Evolutionary conservation across 441 rosid species (phyloP), one percentile per base, ranked within the genome.

Genomic region (Pelargonium fulgidum): DNA sequence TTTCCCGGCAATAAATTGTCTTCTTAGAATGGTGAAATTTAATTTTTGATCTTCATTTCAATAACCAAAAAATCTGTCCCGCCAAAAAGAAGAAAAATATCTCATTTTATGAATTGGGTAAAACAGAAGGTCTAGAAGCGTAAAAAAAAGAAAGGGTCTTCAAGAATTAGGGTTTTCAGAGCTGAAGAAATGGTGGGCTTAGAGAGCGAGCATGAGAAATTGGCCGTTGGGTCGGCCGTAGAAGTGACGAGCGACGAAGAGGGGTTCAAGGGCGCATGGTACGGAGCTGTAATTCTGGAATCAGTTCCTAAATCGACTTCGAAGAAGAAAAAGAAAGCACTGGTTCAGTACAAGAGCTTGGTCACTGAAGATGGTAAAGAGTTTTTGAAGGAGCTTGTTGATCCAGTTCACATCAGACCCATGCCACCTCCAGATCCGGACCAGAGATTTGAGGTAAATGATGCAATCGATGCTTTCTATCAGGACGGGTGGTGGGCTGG

Each of bases 401-500:
- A 80, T 58, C 76, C 75, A 8, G 65, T 70, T 65, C 36, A 68
- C 0, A 61, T 85, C 1, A 78, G 87, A 73, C 89, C 87, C 0
- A 7, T 78, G 16, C 89, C 86, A 1, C 85, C 87, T 4, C 62
- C 9, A 2, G 70, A 63, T 56, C 19, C 41, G 44, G 72, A 63
- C 48, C 61, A 7, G 72, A 72, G 7, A 6, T 83, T 85, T 42
- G 75, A 82, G 75, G 67, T 69, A 42, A 70, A 75, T 65, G 87
- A 84, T 16, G 45, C 72, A 4, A 62, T 85, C 16, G 87, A 85
- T 47, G 86, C 81, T 3, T 74, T 66, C 36, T 66, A 62, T 50
- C 64, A 65, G 56, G 75, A 78, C 52, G 89, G 80, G 11, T 86
- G 89, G 89, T 82, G 77, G 86, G 75, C 69, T 65, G 84, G 86